These are phyloP conservation scores for Handroanthus guayacan DNA, from an alignment of 257 asterid genomes.

Conservation along the genomic window DNA sequence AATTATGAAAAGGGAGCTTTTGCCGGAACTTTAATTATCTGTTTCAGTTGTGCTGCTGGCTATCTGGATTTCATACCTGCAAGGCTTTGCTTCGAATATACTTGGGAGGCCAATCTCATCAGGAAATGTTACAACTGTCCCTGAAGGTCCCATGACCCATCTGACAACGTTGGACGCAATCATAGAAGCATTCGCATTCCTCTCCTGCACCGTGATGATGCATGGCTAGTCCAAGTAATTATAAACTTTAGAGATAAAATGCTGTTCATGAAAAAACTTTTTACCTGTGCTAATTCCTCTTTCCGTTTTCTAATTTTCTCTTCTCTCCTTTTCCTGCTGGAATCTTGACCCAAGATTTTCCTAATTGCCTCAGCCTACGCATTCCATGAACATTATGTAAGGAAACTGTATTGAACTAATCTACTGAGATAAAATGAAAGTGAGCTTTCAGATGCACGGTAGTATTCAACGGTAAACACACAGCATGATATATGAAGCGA, in stretches of 20 bases:
- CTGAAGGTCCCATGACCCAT: conserved; percentile 89
- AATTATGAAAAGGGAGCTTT: neutral
- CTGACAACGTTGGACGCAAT: conserved; percentile 62
- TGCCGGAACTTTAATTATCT: neutral
- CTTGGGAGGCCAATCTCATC: conserved; percentile 85
- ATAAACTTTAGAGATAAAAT: neutral
- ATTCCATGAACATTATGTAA: conserved; percentile 16
- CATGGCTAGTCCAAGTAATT: conserved; percentile 8
- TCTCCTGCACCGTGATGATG: conserved; percentile 57
- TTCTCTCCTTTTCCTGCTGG: conserved; percentile 83
- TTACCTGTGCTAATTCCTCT: conserved; percentile 72
- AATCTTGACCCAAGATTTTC: conserved; percentile 89
- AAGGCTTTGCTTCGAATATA: conserved; percentile 68
- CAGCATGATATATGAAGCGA: neutral
- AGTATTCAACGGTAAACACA: conserved; percentile 4
- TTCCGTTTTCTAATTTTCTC: conserved; percentile 68
- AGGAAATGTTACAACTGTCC: conserved; percentile 83
- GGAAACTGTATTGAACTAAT: conserved; percentile 9
- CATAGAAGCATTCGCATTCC: conserved; percentile 48
- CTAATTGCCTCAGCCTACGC: conserved; percentile 91
- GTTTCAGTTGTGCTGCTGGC: neutral
- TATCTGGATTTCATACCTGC: conserved; percentile 54
- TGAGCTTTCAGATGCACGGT: neutral
- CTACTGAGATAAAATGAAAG: neutral
- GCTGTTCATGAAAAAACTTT: neutral